phyloP scores from a whole-genome alignment of 208 protist genomes.

The Trypanosoma brucei region DNA sequence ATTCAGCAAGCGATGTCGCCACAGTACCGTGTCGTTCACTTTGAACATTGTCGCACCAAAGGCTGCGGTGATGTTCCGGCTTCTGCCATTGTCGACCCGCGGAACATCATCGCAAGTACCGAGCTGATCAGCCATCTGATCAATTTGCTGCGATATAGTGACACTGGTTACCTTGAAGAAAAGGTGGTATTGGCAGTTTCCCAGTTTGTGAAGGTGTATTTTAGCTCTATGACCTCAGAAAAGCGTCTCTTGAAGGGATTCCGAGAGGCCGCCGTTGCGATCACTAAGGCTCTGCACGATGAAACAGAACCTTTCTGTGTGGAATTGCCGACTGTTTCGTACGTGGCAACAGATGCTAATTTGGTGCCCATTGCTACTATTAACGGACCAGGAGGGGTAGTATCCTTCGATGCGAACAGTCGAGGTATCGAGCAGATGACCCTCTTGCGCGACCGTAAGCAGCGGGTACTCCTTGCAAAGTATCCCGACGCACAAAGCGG shows the following conservation, averaged over 20 bases:
- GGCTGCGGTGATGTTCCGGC: background rate
- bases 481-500: constrained; percentile 78
- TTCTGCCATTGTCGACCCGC: constrained; percentile 8
- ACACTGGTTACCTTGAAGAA: constrained; percentile 19
- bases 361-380: constrained; percentile 58
- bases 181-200: constrained; percentile 12
- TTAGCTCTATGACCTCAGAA: constrained; percentile 10
- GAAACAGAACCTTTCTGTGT: constrained; percentile 47
- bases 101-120: constrained; percentile 16
- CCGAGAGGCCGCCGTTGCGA: constrained; percentile 32
- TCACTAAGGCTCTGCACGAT: constrained; percentile 43
- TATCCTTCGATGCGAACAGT: constrained; percentile 63
- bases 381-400: constrained; percentile 40
- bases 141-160: constrained; percentile 51
- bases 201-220: constrained; percentile 24
- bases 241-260: constrained; percentile 20
- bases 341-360: constrained; percentile 23
- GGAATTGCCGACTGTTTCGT: constrained; percentile 30
- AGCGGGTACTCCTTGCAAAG: constrained; percentile 71
- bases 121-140: constrained; percentile 34
- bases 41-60: constrained; percentile 2
- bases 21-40: constrained; percentile 17
- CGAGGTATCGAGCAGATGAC: constrained; percentile 72
- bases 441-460: constrained; percentile 64
- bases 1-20: constrained; percentile 23